A percentile compares a stretch with the other conserved stretches of the same genome.
phyloP scores from a whole-genome alignment of 176 grass and related monocot species.

The Aegilops tauschii region DNA sequence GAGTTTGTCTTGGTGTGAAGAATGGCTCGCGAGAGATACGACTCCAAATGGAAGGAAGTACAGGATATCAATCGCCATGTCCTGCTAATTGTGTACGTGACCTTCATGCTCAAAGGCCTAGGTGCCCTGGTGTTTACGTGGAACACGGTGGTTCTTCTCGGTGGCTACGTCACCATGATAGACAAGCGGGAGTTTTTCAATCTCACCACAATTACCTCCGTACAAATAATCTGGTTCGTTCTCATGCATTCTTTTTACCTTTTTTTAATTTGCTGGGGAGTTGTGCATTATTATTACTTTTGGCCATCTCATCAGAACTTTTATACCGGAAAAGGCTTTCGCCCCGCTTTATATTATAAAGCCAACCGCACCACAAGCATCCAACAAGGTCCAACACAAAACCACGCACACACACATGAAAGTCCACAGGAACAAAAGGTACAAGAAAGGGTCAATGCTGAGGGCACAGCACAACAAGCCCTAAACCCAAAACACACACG shows the following conservation, averaged over 20 bases:
- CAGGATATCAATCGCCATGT: background rate
- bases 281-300: no score
- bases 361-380: no score
- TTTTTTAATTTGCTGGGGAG: no score
- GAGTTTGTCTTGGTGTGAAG: background rate
- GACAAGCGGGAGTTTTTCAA: background rate
- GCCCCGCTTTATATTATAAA: no score
- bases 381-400: no score
- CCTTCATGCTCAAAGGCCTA: background rate
- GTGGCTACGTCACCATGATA: background rate
- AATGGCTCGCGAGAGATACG: background rate
- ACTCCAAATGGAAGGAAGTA: background rate
- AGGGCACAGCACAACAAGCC: no score
- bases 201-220: background rate
- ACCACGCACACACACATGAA: no score
- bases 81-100: background rate
- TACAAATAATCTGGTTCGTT: background rate
- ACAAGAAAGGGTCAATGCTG: no score
- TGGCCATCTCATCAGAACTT: no score
- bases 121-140: background rate
- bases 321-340: no score
- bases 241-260: background rate
- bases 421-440: no score
- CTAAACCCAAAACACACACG: no score
- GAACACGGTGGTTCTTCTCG: background rate